phyloP scores from a whole-genome alignment of 257 asterid species.

The Eustoma russellianum region DNA sequence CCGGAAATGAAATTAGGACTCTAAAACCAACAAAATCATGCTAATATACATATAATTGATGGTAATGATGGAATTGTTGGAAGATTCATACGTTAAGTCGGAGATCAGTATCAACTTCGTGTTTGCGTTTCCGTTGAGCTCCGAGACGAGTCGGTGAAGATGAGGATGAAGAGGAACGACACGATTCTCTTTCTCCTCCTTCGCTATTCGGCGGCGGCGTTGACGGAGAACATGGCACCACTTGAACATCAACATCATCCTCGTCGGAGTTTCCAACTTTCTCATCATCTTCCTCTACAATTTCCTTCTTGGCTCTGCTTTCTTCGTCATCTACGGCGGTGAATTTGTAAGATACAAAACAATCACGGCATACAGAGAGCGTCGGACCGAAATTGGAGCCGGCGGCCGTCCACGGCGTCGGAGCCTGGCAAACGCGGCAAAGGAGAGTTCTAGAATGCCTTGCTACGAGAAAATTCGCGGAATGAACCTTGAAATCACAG shows the following conservation, averaged over 20 bases:
- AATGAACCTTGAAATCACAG: conserved; percentile 79
- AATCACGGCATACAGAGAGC: conserved; percentile 40
- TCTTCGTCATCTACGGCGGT: not conserved
- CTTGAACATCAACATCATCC: conserved; percentile 27
- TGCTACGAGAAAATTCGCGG: conserved; percentile 72
- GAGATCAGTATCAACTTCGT: conserved; percentile 14
- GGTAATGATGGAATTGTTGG: not conserved
- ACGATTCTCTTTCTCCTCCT: conserved; percentile 9
- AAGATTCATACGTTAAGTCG: conserved; percentile 18
- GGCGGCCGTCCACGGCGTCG: conserved; percentile 60
- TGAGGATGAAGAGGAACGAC: conserved; percentile 3
- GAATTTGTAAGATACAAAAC: conserved; percentile 10
- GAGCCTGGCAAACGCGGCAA: conserved; percentile 52
- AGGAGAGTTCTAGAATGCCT: conserved; percentile 65
- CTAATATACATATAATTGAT: not conserved
- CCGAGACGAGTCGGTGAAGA: conserved; percentile 10
- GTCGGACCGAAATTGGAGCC: conserved; percentile 48
- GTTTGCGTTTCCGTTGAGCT: conserved; percentile 29
- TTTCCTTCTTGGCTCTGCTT: conserved; percentile 5
- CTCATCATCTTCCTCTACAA: conserved; percentile 16
- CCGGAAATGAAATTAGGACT: no score
- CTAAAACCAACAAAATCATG: no score
- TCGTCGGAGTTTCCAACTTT: conserved; percentile 12
- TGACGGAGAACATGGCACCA: conserved; percentile 37
- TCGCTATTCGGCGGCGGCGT: conserved; percentile 30